Conservation (phyloP, 345 rosid genomes). For the Lumnitzera racemosa region DNA sequence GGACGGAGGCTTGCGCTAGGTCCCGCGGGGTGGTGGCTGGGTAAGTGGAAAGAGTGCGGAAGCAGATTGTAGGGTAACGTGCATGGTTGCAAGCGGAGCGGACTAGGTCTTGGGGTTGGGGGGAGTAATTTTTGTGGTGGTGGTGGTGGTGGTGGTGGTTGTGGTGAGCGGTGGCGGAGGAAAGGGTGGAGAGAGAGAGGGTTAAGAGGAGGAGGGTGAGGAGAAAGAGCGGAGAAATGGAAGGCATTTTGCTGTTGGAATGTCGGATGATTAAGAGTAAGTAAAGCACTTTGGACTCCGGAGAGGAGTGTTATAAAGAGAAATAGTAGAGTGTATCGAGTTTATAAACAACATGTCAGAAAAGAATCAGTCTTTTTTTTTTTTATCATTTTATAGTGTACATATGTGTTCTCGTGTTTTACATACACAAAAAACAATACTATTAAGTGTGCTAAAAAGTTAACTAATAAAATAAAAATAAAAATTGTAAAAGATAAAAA, state of each 20-base stretch:
- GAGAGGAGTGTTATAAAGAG: not conserved
- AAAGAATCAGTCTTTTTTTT: too few species aligned
- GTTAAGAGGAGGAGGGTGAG: constrained; percentile 13
- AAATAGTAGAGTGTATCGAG: not conserved
- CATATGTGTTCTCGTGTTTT: too few species aligned
- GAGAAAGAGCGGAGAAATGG: not conserved
- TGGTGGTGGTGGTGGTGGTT: constrained; percentile 15
- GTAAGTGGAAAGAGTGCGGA: constrained; percentile 63
- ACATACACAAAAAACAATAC: too few species aligned
- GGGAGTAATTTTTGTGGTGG: not conserved
- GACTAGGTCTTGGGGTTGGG: constrained; percentile 25
- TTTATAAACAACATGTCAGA: too few species aligned
- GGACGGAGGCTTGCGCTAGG: constrained; percentile 68
- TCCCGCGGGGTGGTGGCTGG: constrained; percentile 53
- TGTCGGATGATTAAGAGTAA: not conserved
- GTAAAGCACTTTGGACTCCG: not conserved
- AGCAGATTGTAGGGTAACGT: constrained; percentile 60
- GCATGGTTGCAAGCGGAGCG: constrained; percentile 66
- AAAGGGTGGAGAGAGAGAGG: constrained; percentile 12
- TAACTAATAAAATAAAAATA: too few species aligned
- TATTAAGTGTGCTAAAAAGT: too few species aligned
- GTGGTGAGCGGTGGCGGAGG: constrained; percentile 12
- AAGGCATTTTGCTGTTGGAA: not conserved
- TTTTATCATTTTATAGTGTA: too few species aligned
- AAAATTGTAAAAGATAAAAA: too few species aligned